These are phyloP conservation scores for Paecilomyces formosus DNA, from an alignment of 2,329 filamentous ascomycete species.

Conservation along the genomic window DNA sequence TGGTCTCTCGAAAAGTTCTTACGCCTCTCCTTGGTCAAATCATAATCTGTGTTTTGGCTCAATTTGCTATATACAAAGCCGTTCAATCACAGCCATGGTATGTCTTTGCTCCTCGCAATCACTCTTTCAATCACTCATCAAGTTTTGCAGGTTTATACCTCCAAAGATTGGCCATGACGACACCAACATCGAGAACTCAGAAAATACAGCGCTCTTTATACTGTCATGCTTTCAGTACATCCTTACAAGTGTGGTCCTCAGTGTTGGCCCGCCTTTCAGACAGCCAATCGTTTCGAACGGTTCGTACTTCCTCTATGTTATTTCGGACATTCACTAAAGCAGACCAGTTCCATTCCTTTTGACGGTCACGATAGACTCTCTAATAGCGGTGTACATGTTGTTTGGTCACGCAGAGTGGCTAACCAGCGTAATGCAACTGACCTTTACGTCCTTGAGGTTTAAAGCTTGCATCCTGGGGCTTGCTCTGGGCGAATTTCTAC, in stretches of 20 bases:
- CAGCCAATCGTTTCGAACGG: slow-evolving; percentile 73
- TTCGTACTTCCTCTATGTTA: slow-evolving; percentile 37
- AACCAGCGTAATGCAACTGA: slow-evolving; percentile 74
- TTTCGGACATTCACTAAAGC: slow-evolving; percentile 13
- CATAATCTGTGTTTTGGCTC: slow-evolving; percentile 66
- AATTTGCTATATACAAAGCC: slow-evolving; percentile 63
- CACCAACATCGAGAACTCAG: slow-evolving; percentile 81
- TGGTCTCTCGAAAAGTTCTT: slow-evolving; percentile 88
- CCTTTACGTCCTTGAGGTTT: slow-evolving; percentile 64
- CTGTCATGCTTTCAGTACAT: slow-evolving; percentile 94
- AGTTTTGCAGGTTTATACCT: slow-evolving; percentile 58
- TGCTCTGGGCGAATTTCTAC: slow-evolving; percentile 59
- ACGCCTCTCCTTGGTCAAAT: slow-evolving; percentile 88
- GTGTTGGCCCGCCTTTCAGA: slow-evolving; percentile 84
- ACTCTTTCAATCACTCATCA: slow-evolving; percentile 9
- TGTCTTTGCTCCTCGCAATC: slow-evolving; percentile 10
- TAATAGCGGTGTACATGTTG: slow-evolving; percentile 72
- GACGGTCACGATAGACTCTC: slow-evolving; percentile 62
- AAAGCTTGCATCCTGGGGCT: slow-evolving; percentile 64
- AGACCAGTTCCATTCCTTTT: slow-evolving; percentile 69
- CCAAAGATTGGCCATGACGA: slow-evolving; percentile 70
- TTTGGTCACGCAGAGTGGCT: slow-evolving; percentile 65
- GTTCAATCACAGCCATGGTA: slow-evolving; percentile 77
- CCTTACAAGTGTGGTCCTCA: slow-evolving; percentile 78
- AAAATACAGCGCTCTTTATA: slow-evolving; percentile 87